These are phyloP conservation scores for Crucibulum laeve DNA, from an alignment of 768 basidiomycete genomes.

Conservation along the genomic window DNA sequence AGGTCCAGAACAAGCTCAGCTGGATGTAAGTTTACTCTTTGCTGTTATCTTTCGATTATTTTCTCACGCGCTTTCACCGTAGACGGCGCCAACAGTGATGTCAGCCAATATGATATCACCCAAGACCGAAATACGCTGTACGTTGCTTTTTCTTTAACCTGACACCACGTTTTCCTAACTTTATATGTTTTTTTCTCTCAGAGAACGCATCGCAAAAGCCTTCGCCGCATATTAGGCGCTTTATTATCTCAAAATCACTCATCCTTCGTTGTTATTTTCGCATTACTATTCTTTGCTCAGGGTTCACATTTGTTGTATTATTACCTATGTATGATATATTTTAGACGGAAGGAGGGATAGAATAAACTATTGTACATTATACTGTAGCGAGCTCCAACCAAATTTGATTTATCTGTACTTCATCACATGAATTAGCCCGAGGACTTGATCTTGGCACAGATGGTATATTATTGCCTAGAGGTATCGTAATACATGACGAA, in stretches of 20 bases:
- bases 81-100: not conserved
- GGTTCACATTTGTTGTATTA: too few relatives aligned
- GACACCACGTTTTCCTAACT: slow-evolving; percentile 1
- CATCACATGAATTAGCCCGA: too few relatives aligned
- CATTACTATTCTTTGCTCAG: not conserved
- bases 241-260: not conserved
- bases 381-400: too few relatives aligned
- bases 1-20: too few relatives aligned
- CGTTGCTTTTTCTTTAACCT: slow-evolving; percentile 2
- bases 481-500: not conserved
- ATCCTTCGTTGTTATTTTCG: not conserved
- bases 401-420: too few relatives aligned
- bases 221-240: slow-evolving; percentile 14
- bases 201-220: slow-evolving; percentile 28
- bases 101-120: slow-evolving; percentile 16
- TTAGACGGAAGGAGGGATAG: too few relatives aligned
- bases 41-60: too few relatives aligned
- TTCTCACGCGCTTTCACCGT: not conserved
- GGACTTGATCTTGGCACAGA: too few relatives aligned
- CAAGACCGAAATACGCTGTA: slow-evolving; percentile 27
- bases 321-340: too few relatives aligned
- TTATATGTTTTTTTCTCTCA: slow-evolving; percentile 7
- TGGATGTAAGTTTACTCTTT: too few relatives aligned
- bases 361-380: too few relatives aligned
- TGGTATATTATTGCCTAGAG: too few relatives aligned